Evolutionary conservation across 148 eudicot genomes (phyloP).

Genomic region (Rhododendron ovatum): DNA sequence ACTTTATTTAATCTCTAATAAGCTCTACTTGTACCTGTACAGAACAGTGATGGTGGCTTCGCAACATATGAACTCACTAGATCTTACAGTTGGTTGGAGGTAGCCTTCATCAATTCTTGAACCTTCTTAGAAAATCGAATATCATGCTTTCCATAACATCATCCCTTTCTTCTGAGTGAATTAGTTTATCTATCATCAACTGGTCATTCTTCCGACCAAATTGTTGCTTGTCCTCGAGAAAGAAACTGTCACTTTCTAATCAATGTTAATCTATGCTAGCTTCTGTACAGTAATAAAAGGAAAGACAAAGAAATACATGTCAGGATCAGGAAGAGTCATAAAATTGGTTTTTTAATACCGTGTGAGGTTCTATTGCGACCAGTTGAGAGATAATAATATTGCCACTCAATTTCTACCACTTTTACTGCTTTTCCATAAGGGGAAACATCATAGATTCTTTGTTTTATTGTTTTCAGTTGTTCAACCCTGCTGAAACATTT

Average conservation of each 20-base stretch:
- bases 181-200: background rate
- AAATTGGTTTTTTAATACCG: background rate
- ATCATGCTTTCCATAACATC: background rate
- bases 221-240: background rate
- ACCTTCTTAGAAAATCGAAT: background rate
- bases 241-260: background rate
- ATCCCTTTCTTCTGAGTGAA: background rate
- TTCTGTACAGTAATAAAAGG: background rate
- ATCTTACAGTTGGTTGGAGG: constrained; percentile 98
- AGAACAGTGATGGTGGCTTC: constrained; percentile 28
- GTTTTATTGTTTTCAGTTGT: constrained; percentile 44
- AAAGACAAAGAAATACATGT: background rate
- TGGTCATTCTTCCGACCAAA: background rate
- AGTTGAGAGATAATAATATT: background rate
- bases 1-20: background rate
- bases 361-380: background rate
- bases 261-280: background rate
- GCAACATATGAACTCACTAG: constrained; percentile 98
- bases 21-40: background rate
- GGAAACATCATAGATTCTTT: background rate
- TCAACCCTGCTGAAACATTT: constrained; percentile 97
- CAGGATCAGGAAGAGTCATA: background rate
- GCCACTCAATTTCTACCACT: background rate
- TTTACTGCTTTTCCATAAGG: background rate
- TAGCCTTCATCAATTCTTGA: constrained; percentile 22